Base-by-base conservation (phyloP, 2,329 filamentous ascomycete genomes). In the Sporothrix humicola region DNA sequence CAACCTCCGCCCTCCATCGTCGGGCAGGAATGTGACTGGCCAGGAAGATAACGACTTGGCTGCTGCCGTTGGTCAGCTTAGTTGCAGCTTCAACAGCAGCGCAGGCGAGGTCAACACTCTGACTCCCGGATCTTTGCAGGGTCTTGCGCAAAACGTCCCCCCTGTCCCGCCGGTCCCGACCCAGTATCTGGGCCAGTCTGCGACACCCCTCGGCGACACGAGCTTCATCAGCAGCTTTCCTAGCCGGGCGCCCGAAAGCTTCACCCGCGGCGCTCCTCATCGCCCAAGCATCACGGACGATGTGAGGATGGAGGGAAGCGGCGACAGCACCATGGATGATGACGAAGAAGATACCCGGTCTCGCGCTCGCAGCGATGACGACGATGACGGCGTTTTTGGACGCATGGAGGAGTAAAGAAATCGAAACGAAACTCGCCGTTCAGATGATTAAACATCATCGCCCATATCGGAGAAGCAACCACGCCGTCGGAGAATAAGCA, bases 331-430 rank as follows among this genome's bases (percentile, higher is more conserved):
- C 76, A 85, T 86, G 78, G 89, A 90, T 76, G 91, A 93, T 72
- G 89, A 91, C 77, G 90, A 92, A 75, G 88, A 91, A 74, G 90
- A 90, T 79, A 83, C 84, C 77, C 86, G 84, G 72, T 88, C 86
- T 69, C 87, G 89, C 72, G 88, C 88, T 69, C 88, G 92, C 75
- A 92, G 90, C 81, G 93, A 97, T 78, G 95, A 97, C 78, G 94
- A 97, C 76, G 95, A 98, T 77, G 95, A 98, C 77, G 95, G 95
- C 80, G 92, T 98, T 79, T 99, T 99, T 85, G 95, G 95, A 73
- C 90, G 90, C 77, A 98, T 98, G 95, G 96, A 99, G 83, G 94
- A 97, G 82, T 96, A 86, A 76, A 54, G 76, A 69, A 69, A 48
- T 37, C 46, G 46, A 50, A 31, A 6, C 17, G 48, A 42, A 54